A percentile compares a stretch with the other conserved stretches of the same genome.
These are phyloP conservation scores for Sophora flavescens DNA, from an alignment of 306 rosid species.

Conservation along the genomic window DNA sequence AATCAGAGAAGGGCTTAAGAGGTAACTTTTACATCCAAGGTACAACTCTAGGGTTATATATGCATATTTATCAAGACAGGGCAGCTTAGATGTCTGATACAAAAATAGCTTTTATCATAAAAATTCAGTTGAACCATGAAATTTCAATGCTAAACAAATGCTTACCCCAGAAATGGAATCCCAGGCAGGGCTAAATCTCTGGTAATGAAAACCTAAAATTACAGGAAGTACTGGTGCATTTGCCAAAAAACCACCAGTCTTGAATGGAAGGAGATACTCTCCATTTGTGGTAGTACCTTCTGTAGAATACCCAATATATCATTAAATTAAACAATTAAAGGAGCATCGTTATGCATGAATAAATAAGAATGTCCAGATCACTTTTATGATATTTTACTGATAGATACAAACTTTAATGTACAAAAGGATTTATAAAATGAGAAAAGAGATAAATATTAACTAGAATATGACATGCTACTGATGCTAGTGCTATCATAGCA, in stretches of 20 bases:
- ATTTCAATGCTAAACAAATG: constrained; percentile 21
- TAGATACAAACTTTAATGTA: constrained; percentile 7
- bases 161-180: constrained; percentile 97
- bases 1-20: constrained; percentile 27
- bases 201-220: constrained; percentile 77
- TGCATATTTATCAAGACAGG: background rate
- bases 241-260: constrained; percentile 91
- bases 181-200: constrained; percentile 96
- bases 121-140: constrained; percentile 16
- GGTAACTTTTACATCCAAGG: constrained; percentile 27
- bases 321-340: constrained; percentile 21
- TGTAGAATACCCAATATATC: constrained; percentile 52
- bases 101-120: constrained; percentile 18
- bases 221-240: constrained; percentile 83
- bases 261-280: constrained; percentile 86
- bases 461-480: background rate
- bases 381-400: constrained; percentile 14
- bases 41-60: constrained; percentile 11
- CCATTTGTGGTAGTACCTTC: constrained; percentile 99
- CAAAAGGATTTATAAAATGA: constrained; percentile 19
- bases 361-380: constrained; percentile 15
- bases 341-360: constrained; percentile 20
- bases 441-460: constrained; percentile 2
- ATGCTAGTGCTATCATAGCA: background rate
- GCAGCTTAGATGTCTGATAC: background rate